Conservation (phyloP, 2,329 filamentous ascomycete species). For the Alternaria consortialis region DNA sequence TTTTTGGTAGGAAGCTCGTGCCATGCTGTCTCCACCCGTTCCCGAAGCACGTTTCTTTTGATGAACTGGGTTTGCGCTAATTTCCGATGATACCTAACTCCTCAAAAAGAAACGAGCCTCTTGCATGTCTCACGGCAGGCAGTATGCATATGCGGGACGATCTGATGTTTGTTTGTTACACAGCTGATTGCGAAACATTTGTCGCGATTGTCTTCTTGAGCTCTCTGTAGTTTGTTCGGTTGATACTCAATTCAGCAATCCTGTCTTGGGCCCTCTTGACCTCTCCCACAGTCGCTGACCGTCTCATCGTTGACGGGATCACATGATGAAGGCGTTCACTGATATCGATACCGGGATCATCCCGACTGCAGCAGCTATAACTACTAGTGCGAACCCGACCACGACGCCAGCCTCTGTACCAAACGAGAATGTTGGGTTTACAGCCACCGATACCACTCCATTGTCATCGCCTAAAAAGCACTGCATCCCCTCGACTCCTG, state of each 20-base stretch:
- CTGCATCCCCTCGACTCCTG: conserved; percentile 1
- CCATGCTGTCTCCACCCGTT: conserved; percentile 3
- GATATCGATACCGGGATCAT: background rate
- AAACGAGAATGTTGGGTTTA: conserved; percentile 15
- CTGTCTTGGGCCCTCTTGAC: background rate
- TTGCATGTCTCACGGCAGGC: conserved; percentile 34
- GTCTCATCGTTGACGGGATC: conserved; percentile 2
- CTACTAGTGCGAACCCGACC: conserved; percentile 6
- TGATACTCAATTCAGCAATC: background rate
- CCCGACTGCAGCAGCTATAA: conserved; percentile 8
- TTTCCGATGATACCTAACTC: conserved; percentile 4
- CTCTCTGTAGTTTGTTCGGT: background rate
- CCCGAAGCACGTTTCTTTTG: conserved; percentile 7
- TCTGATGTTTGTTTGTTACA: conserved; percentile 37
- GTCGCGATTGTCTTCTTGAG: conserved; percentile 11
- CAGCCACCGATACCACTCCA: conserved; percentile 14
- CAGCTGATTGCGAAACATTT: conserved; percentile 29
- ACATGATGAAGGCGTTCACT: conserved; percentile 24
- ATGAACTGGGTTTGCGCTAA: conserved; percentile 6
- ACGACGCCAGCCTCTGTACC: conserved; percentile 8
- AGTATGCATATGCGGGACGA: conserved; percentile 25
- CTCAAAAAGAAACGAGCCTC: conserved; percentile 8
- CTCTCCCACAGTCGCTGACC: conserved; percentile 1
- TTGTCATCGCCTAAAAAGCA: conserved; percentile 10
- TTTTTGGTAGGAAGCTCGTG: conserved; percentile 6